phyloP scores from a whole-genome alignment of 2,329 filamentous ascomycete species.

The Plenodomus lindquistii region DNA sequence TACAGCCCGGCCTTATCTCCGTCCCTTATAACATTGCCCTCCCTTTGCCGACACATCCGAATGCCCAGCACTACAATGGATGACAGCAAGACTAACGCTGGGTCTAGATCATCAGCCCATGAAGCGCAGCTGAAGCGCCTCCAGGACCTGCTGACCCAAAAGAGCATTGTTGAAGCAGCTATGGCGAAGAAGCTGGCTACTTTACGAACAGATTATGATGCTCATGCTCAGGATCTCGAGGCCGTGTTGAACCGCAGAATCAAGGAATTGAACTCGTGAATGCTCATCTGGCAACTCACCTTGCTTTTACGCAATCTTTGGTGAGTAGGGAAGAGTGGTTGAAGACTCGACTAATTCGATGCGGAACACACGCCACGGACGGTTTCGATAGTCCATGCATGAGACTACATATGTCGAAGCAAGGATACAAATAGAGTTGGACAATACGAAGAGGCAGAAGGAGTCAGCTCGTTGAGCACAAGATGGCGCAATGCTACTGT shows the following conservation, averaged over 20 bases:
- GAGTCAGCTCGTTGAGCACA: not conserved
- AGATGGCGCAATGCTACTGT: too few relatives aligned
- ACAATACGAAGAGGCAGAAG: not conserved
- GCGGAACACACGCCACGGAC: not conserved
- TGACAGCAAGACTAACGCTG: conserved; percentile 2
- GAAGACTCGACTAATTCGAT: too few relatives aligned
- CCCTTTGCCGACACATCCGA: not conserved
- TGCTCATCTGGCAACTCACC: not conserved
- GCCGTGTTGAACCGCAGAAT: conserved; percentile 22
- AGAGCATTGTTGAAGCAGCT: conserved; percentile 28
- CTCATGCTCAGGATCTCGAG: conserved; percentile 27
- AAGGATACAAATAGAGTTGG: not conserved
- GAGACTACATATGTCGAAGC: not conserved
- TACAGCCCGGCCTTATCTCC: not conserved
- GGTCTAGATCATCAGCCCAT: conserved; percentile 24
- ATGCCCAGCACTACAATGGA: not conserved
- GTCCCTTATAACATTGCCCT: not conserved
- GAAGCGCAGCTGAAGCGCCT: conserved; percentile 29
- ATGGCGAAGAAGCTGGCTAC: conserved; percentile 22
- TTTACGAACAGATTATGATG: conserved; percentile 22
- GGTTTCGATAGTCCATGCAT: not conserved
- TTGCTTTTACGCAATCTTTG: too few relatives aligned
- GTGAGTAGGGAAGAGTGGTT: too few relatives aligned
- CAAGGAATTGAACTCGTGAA: conserved; percentile 24
- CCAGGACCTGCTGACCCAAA: conserved; percentile 24